A percentile compares a stretch with the other conserved stretches of the same genome.
Evolutionary conservation across 306 rosid species (phyloP).

Genomic region (Cicer cuneatum): DNA sequence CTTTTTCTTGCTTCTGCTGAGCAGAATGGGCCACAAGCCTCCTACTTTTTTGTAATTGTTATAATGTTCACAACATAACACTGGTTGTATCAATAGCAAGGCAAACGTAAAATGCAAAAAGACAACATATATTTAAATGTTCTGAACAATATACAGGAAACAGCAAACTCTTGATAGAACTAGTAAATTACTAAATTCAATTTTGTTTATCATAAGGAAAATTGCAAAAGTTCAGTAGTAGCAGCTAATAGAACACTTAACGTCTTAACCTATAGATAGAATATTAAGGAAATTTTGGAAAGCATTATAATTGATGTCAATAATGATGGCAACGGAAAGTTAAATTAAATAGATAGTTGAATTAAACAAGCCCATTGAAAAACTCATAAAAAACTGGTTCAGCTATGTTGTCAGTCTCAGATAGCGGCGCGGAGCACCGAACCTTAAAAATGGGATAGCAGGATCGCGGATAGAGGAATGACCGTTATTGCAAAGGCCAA

Average conservation of each 20-base stretch:
- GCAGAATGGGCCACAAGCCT: conserved; percentile 80
- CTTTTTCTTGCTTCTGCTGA: conserved; percentile 88
- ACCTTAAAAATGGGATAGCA: too few species aligned
- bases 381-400: not conserved
- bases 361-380: not conserved
- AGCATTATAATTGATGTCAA: not conserved
- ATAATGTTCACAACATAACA: conserved; percentile 10
- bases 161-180: not conserved
- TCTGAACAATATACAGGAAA: conserved; percentile 6
- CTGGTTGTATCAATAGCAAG: not conserved
- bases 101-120: conserved; percentile 9
- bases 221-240: not conserved
- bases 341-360: not conserved
- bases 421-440: too few species aligned
- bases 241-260: not conserved
- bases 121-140: conserved; percentile 10
- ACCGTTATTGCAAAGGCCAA: too few species aligned
- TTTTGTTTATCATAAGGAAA: conserved; percentile 4
- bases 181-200: not conserved
- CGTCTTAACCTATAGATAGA: not conserved
- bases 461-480: too few species aligned
- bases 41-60: conserved; percentile 51
- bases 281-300: not conserved
- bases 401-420: too few species aligned
- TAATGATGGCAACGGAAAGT: not conserved